A percentile compares a stretch with the other conserved stretches of the same genome.
Evolutionary conservation across 768 basidiomycete species (phyloP).

Genomic region (Pholiota microspora): DNA sequence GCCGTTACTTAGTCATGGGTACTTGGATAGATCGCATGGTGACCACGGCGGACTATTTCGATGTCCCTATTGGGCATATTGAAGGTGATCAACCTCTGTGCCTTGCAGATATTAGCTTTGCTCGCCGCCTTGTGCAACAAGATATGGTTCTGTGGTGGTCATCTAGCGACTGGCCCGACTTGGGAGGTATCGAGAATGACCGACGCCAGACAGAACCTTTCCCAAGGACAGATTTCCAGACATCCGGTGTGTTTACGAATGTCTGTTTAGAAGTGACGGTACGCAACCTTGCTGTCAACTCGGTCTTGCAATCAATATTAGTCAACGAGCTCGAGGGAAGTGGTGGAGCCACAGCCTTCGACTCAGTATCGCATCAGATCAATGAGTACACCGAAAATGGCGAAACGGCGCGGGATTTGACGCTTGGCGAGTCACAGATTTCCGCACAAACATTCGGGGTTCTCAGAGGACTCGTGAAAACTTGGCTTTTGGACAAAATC

Average conservation of each 20-base stretch:
- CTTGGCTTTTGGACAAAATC: constrained; percentile 88
- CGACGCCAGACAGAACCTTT: constrained; percentile 72
- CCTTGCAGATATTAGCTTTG: constrained; percentile 87
- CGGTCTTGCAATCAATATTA: constrained; percentile 89
- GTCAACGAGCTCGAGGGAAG: constrained; percentile 98
- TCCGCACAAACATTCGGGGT: constrained; percentile 85
- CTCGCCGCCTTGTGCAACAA: constrained; percentile 80
- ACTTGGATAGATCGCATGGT: constrained; percentile 78
- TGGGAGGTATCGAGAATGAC: constrained; percentile 93
- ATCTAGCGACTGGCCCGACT: constrained; percentile 79
- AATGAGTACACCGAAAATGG: constrained; percentile 77
- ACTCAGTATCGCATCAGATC: constrained; percentile 87
- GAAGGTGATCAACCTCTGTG: constrained; percentile 89
- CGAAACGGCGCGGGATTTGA: constrained; percentile 66
- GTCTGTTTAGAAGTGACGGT: constrained; percentile 90
- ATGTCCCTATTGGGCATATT: constrained; percentile 90
- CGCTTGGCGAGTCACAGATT: constrained; percentile 86
- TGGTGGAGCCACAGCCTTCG: constrained; percentile 91
- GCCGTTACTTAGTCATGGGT: constrained; percentile 76
- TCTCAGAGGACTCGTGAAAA: constrained; percentile 83
- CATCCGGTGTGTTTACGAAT: constrained; percentile 86
- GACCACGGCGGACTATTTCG: constrained; percentile 84
- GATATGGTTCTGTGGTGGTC: constrained; percentile 99
- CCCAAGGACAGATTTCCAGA: constrained; percentile 79
- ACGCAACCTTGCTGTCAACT: constrained; percentile 90